phyloP scores from a whole-genome alignment of 164 flowering plant species.

The Berberis thunbergii region DNA sequence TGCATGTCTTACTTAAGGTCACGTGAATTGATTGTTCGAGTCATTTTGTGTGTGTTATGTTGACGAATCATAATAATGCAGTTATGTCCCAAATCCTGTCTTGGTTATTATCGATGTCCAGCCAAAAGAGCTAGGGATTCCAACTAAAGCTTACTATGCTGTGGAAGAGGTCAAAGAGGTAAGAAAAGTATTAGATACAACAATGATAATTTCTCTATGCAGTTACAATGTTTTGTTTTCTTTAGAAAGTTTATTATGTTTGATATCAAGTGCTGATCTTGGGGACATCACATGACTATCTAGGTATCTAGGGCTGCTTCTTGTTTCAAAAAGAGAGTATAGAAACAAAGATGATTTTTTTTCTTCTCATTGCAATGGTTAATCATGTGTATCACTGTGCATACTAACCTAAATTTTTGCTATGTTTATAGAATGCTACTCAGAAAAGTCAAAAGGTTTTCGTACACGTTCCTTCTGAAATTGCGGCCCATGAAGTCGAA shows the following conservation, averaged over 20 bases:
- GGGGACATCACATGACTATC: too few relatives aligned
- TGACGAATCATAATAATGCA: conserved; percentile 17
- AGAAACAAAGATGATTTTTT: too few relatives aligned
- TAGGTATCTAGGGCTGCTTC: too few relatives aligned
- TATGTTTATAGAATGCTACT: conserved; percentile 78
- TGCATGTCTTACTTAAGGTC: too few relatives aligned
- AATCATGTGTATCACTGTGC: not conserved
- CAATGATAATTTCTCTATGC: not conserved
- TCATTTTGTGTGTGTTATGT: too few relatives aligned
- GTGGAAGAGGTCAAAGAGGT: conserved; percentile 99
- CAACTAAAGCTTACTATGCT: conserved; percentile 91
- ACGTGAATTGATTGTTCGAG: too few relatives aligned
- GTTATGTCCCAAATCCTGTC: conserved; percentile 95
- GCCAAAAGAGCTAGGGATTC: conserved; percentile 93
- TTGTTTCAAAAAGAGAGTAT: too few relatives aligned
- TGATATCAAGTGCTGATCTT: too few relatives aligned
- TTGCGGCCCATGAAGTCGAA: conserved; percentile 99
- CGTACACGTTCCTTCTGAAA: conserved; percentile 97
- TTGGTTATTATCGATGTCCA: conserved; percentile 97
- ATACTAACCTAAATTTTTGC: not conserved
- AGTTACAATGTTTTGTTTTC: too few relatives aligned
- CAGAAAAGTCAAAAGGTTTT: conserved; percentile 98
- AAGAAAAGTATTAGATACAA: not conserved
- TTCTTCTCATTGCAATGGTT: not conserved
- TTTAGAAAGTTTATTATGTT: too few relatives aligned